Evolutionary conservation across 179 eudicot species (phyloP), one percentile per base, ranked within the genome.

Genomic region (Gypsophila paniculata): DNA sequence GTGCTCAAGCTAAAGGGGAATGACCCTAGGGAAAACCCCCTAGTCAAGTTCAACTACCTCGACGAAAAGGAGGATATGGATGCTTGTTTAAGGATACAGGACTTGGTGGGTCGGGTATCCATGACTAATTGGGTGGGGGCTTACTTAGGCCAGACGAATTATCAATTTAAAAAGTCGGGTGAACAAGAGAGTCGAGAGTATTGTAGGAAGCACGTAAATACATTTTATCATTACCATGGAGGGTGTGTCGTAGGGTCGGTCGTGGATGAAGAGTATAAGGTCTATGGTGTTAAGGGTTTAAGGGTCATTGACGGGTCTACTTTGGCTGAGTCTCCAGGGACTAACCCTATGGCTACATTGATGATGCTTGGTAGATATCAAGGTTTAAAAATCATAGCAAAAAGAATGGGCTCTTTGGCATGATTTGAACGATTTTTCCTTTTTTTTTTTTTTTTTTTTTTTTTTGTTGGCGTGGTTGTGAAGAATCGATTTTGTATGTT

Each of bases 281-380:
- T 84, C n/a, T 34, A 49, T 65, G 83, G 85, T 8, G 79, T 81
- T 0, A 69, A 79, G 68, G 82, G 82, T 5, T 79, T 81, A 25
- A 72, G 83, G 61, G 85, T 84, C 63, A 44, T 84, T 49, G 87
- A 84, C 78, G 85, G 87, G 5, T 84, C 86, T 0, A 83, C 86
- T n/a, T 71, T 81, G 74, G 68, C 61, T 6, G 84, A 83, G 17
- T 78, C 84, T 6, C 84, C 86, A 1, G 86, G 86, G 76, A 83
- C 86, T 65, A 83, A 83, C 42, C 86, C 86, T 8, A 80, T 81
- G 84, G 86, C 84, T 61, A 83, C 86, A 5, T 70, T 81, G 63
- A 80, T 81, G 84, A 83, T 81, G 86, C 29, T 83, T 8, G 86
- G 82, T 10, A 75, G 86, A 62, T 83, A 83, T 22, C 86, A 83